phyloP scores from a whole-genome alignment of 139 green algal species.

The Helicosporidium sp. region DNA sequence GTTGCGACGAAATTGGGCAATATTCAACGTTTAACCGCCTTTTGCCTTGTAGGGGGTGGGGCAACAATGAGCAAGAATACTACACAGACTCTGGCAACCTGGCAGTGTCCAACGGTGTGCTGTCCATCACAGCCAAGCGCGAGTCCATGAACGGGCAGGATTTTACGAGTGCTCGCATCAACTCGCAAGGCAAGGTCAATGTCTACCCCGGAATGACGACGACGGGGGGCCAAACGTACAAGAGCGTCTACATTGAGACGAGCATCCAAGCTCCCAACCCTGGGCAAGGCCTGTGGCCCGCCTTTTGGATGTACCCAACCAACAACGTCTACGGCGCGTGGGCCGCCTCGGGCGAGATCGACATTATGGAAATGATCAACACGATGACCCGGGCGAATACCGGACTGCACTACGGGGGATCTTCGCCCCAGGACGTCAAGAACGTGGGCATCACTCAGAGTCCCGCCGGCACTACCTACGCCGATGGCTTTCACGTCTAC shows the following conservation, averaged over 20 bases:
- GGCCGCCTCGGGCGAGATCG: constrained; percentile 16
- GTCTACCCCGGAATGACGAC: constrained; percentile 12
- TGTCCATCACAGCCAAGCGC: constrained; percentile 34
- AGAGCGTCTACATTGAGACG: constrained; percentile 12
- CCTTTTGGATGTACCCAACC: constrained; percentile 21
- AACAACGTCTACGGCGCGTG: constrained; percentile 12
- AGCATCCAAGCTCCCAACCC: constrained; percentile 8
- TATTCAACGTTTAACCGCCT: background rate
- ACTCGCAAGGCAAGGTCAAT: constrained; percentile 5
- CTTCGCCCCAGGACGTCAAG: background rate
- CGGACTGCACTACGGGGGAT: constrained; percentile 11
- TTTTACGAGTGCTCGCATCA: constrained; percentile 13
- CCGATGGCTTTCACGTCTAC: constrained; percentile 6
- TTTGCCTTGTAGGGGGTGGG: constrained; percentile 9
- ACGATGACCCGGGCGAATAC: constrained; percentile 4
- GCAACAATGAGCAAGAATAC: constrained; percentile 15
- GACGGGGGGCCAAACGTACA: constrained; percentile 6
- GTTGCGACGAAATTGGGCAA: no score
- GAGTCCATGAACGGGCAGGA: constrained; percentile 4
- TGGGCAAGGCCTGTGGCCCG: constrained; percentile 14
- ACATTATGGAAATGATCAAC: constrained; percentile 15
- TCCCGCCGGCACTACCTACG: constrained; percentile 1
- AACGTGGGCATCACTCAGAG: background rate
- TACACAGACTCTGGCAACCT: constrained; percentile 17
- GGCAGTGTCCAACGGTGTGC: constrained; percentile 21